Base-by-base conservation (phyloP, 2,329 filamentous ascomycete genomes). In the Ceratocystis ficicola region DNA sequence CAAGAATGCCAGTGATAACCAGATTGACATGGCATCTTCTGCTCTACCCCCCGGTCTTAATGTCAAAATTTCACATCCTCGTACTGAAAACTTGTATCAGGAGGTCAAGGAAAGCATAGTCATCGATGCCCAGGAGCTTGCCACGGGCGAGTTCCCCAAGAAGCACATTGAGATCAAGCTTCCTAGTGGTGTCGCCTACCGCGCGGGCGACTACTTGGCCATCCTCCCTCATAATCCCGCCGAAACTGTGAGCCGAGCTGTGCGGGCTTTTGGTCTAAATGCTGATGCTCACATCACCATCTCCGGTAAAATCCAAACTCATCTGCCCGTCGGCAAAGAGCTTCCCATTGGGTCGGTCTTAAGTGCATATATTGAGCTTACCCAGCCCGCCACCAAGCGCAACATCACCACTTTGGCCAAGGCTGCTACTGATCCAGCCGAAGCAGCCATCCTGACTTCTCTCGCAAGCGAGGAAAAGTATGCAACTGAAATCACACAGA, bases 191-290 rank as follows among this genome's bases (percentile, higher is more conserved):
- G 79, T 84, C 77, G 80, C 79, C 0, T 93, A 92, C 74, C 80
- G 81, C 48, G 82, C 86, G 1, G 89, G 89, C 15, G 89, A 93
- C 72, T 93, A 94, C 72, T 80, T 93, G 0, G 86, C 87, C 0
- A 78, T 91, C 1, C 77, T 91, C 1, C 89, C 89, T 0, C 75
- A 89, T 36, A 93, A 93, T 72, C 83, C 84, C 1, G 78, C 79
- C 59, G 75, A 80, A 36, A 83, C 78, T 8, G 81, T 92, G 2
- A 78, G 80, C 3, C 80, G 87, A 7, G 86, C 83, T 0, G 83
- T 90, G 75, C 77, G 80, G 20, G 78, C 80, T 22, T 92, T 91
- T 72, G 76, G 80, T 0, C 75, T 93, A 0, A 80, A 86, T 0
- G 87, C 85, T 83, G 88, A 92, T 72, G 81, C 85, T 1, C 80